A percentile compares a stretch with the other conserved stretches of the same genome.
Evolutionary conservation across 2,329 filamentous ascomycete genomes (phyloP).

Genomic region (Ceratocystis cacaofunesta): DNA sequence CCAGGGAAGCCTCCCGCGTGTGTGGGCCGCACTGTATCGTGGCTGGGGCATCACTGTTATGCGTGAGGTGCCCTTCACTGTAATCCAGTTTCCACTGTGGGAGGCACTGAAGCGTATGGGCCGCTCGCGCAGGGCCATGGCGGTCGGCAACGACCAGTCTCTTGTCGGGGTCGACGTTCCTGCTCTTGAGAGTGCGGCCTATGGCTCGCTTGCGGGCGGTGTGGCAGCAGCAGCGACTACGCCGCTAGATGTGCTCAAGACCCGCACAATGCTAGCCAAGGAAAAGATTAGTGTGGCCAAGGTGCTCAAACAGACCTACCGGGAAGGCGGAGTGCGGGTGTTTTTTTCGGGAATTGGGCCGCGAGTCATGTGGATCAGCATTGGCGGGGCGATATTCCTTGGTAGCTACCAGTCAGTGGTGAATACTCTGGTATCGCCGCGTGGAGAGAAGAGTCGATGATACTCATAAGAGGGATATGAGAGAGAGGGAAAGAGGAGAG

Average conservation of each 20-base stretch:
- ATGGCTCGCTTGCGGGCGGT: slow-evolving; percentile 70
- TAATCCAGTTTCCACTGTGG: slow-evolving; percentile 96
- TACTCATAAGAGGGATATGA: neutral
- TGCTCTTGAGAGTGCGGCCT: slow-evolving; percentile 66
- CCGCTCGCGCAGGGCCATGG: slow-evolving; percentile 27
- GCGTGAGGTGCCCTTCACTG: slow-evolving; percentile 91
- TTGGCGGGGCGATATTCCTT: slow-evolving; percentile 85
- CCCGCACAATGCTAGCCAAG: slow-evolving; percentile 78
- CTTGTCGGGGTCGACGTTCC: slow-evolving; percentile 34
- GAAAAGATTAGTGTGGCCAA: slow-evolving; percentile 44
- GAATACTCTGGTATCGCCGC: slow-evolving; percentile 33
- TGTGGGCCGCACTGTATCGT: slow-evolving; percentile 75
- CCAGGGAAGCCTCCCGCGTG: slow-evolving; percentile 34
- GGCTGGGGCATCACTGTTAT: slow-evolving; percentile 88
- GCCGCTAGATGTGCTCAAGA: slow-evolving; percentile 92
- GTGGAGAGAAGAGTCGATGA: neutral
- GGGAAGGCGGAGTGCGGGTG: slow-evolving; percentile 46
- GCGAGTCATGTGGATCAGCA: slow-evolving; percentile 84
- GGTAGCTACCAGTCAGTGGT: slow-evolving; percentile 84
- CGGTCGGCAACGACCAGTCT: neutral
- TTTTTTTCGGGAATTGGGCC: slow-evolving; percentile 70
- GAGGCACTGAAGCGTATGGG: slow-evolving; percentile 73
- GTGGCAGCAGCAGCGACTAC: slow-evolving; percentile 81
- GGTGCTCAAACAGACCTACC: slow-evolving; percentile 50
- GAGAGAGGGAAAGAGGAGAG: neutral